These are phyloP conservation scores for Eimeria acervulina DNA, from an alignment of 169 alveolate genomes.

Conservation along the genomic window DNA sequence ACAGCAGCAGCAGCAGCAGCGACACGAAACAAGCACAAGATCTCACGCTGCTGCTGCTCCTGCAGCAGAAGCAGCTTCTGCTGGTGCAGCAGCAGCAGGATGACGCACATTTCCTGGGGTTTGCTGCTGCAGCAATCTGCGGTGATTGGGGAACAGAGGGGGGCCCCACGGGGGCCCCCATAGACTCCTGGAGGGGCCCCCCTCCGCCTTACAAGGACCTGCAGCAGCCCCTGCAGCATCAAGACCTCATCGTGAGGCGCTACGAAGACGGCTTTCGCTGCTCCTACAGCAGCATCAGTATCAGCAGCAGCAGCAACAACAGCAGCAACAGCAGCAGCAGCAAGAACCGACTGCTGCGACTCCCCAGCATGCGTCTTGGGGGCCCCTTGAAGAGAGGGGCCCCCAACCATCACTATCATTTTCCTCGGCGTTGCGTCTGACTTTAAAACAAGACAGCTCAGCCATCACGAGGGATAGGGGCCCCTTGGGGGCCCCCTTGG, in stretches of 20 bases:
- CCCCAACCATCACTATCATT: background rate
- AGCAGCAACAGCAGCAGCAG: constrained; percentile 25
- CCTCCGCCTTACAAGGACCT: constrained; percentile 8
- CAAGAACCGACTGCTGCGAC: background rate
- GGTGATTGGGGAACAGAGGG: background rate
- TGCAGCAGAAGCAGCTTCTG: too few relatives aligned
- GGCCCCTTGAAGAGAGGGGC: background rate
- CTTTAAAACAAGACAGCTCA: background rate
- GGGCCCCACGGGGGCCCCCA: background rate
- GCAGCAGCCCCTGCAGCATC: background rate
- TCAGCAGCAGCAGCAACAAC: background rate
- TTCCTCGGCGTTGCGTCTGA: background rate
- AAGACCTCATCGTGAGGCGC: background rate
- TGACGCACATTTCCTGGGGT: background rate
- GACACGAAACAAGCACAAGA: too few relatives aligned
- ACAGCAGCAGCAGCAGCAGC: too few relatives aligned
- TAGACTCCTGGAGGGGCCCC: constrained; percentile 14
- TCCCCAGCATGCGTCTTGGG: background rate
- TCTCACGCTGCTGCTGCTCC: too few relatives aligned
- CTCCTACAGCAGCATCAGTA: background rate
- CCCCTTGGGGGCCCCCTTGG: too few relatives aligned
- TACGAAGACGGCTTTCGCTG: constrained; percentile 11
- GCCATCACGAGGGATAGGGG: too few relatives aligned
- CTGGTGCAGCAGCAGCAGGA: background rate
- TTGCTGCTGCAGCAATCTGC: background rate